Conservation (phyloP, 78 protist genomes). For the Tieghemostelium lacteum region DNA sequence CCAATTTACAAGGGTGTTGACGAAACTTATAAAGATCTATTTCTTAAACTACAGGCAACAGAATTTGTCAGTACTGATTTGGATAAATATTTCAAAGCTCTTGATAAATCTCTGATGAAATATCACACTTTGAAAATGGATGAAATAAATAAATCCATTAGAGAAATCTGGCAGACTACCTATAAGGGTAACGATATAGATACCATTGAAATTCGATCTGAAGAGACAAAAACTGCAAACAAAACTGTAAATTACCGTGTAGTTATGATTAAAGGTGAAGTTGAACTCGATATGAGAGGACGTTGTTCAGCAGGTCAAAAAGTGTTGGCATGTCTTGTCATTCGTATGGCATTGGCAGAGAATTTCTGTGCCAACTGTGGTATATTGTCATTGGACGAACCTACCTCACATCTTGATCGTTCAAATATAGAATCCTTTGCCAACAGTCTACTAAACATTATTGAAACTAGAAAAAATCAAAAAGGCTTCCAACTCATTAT, state of each 20-base stretch:
- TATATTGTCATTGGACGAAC: conserved; percentile 99
- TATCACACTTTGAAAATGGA: conserved; percentile 86
- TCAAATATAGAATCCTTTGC: conserved; percentile 94
- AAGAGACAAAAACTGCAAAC: conserved; percentile 35
- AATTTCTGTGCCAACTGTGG: conserved; percentile 98
- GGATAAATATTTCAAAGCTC: conserved; percentile 73
- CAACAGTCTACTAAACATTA: conserved; percentile 78
- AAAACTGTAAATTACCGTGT: conserved; percentile 91
- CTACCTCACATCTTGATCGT: conserved; percentile 99
- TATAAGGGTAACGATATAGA: conserved; percentile 97
- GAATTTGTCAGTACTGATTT: conserved; percentile 68
- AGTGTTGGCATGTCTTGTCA: conserved; percentile 97
- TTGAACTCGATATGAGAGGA: conserved; percentile 98
- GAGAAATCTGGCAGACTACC: conserved; percentile 94
- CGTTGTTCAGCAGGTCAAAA: conserved; percentile 99
- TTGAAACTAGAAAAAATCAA: conserved; percentile 82
- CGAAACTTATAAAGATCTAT: conserved; percentile 14
- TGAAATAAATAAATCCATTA: conserved; percentile 94
- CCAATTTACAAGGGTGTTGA: conserved; percentile 58
- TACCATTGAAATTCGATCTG: conserved; percentile 92
- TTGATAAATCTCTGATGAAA: conserved; percentile 59
- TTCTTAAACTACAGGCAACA: conserved; percentile 17
- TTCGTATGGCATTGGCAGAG: conserved; percentile 99
- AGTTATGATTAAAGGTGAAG: conserved; percentile 93
- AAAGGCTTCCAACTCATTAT: conserved; percentile 97